Conservation (phyloP, 2,329 filamentous ascomycete genomes). For the Aspergillus tamarii region DNA sequence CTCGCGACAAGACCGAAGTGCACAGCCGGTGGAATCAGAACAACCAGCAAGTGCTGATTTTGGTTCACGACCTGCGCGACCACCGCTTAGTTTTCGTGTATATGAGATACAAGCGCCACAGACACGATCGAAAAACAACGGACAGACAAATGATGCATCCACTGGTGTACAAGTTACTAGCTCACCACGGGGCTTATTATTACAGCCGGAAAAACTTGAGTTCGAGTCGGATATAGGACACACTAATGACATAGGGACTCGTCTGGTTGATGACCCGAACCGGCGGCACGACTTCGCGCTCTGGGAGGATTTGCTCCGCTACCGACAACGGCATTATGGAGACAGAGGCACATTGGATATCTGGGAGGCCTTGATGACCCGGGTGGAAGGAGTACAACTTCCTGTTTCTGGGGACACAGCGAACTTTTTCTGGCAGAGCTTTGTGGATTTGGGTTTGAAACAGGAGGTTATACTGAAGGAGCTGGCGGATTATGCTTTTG, state of each 20-base stretch:
- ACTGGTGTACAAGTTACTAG: not conserved
- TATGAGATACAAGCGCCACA: conserved; percentile 33
- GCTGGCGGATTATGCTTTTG: conserved; percentile 41
- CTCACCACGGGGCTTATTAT: conserved; percentile 21
- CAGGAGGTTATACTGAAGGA: conserved; percentile 37
- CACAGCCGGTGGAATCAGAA: conserved; percentile 11
- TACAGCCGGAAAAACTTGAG: conserved; percentile 41
- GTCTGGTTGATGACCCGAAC: conserved; percentile 41
- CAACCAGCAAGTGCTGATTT: conserved; percentile 7
- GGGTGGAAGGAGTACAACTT: conserved; percentile 35
- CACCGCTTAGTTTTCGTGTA: conserved; percentile 13
- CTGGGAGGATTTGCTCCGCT: conserved; percentile 50
- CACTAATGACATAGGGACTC: conserved; percentile 36
- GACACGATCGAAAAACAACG: conserved; percentile 6
- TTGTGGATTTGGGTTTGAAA: conserved; percentile 41
- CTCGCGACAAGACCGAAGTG: conserved; percentile 12
- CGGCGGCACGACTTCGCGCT: conserved; percentile 42
- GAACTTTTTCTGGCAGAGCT: conserved; percentile 47
- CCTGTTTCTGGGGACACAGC: conserved; percentile 41
- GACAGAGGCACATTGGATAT: conserved; percentile 46
- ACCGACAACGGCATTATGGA: conserved; percentile 48
- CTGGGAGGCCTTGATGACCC: conserved; percentile 42
- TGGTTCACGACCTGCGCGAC: conserved; percentile 10
- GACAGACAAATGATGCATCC: not conserved
- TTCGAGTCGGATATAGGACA: conserved; percentile 48